These are phyloP conservation scores for Rhodotorula mucilaginosa DNA, from an alignment of 1,284 basidiomycete genomes.

Conservation along the genomic window DNA sequence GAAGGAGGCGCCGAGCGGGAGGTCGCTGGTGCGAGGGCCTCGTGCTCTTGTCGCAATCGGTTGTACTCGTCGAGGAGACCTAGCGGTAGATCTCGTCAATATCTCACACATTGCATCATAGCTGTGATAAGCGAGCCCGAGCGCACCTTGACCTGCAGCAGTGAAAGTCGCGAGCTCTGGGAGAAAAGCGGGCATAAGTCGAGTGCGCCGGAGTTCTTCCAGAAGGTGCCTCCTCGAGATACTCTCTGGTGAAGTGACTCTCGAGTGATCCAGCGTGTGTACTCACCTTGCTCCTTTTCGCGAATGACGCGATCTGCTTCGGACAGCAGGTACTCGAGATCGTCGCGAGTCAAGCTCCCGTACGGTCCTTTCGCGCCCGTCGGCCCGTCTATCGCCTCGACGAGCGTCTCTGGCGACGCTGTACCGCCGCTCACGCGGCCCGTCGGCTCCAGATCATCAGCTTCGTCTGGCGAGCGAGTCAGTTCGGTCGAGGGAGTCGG, in stretches of 20 bases:
- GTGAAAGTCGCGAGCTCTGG: constrained; percentile 23
- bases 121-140: constrained; percentile 57
- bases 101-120: constrained; percentile 51
- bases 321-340: constrained; percentile 57
- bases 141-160: constrained; percentile 18
- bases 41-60: constrained; percentile 46
- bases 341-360: constrained; percentile 62
- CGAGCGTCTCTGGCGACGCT: not conserved
- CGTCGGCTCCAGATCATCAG: too few relatives aligned
- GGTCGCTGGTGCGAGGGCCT: constrained; percentile 42
- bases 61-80: constrained; percentile 57
- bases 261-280: not conserved
- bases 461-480: too few relatives aligned
- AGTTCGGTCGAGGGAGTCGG: too few relatives aligned
- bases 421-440: not conserved
- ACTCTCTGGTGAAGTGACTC: too few relatives aligned
- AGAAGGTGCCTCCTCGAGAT: too few relatives aligned
- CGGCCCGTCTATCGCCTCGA: not conserved
- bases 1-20: not conserved
- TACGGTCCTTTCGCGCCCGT: not conserved
- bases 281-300: constrained; percentile 68
- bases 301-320: constrained; percentile 63
- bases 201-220: too few relatives aligned
- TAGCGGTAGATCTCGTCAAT: not conserved
- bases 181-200: not conserved